These are phyloP conservation scores for Fusarium tanahbumbuense DNA, from an alignment of 2,329 filamentous ascomycete species.

Conservation along the genomic window DNA sequence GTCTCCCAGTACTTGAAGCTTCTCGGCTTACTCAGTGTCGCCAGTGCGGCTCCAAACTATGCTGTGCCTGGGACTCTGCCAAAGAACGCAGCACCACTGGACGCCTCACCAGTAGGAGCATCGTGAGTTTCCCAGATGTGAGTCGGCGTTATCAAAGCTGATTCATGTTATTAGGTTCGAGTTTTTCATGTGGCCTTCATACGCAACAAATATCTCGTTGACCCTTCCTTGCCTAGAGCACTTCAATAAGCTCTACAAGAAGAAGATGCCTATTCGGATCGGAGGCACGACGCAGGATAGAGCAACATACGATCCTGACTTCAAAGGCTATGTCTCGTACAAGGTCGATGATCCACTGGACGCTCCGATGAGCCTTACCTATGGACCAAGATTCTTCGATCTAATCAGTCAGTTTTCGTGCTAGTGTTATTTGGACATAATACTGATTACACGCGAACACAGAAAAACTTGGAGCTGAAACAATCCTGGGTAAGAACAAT, in stretches of 20 bases:
- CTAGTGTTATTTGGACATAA: no score
- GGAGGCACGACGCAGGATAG: conserved; percentile 5
- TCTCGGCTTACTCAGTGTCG: not conserved
- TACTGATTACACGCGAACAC: not conserved
- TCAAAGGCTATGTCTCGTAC: not conserved
- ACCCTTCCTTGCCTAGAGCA: not conserved
- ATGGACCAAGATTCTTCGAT: not conserved
- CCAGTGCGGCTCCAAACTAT: not conserved
- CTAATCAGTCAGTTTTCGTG: not conserved
- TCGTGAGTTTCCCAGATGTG: not conserved
- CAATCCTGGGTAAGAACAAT: not conserved
- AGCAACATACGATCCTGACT: not conserved
- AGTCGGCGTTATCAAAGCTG: not conserved
- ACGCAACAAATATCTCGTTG: not conserved
- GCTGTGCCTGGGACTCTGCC: not conserved
- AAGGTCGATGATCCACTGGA: not conserved
- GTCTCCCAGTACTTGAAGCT: not conserved
- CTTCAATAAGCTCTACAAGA: not conserved
- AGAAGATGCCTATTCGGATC: not conserved
- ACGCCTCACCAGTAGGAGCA: not conserved
- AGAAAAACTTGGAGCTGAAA: not conserved
- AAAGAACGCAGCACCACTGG: not conserved
- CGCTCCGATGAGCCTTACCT: not conserved
- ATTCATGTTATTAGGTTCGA: not conserved
- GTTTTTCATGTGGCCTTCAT: conserved; percentile 7